Conservation (phyloP, 495 filamentous ascomycete genomes). For the Talaromyces ruber region DNA sequence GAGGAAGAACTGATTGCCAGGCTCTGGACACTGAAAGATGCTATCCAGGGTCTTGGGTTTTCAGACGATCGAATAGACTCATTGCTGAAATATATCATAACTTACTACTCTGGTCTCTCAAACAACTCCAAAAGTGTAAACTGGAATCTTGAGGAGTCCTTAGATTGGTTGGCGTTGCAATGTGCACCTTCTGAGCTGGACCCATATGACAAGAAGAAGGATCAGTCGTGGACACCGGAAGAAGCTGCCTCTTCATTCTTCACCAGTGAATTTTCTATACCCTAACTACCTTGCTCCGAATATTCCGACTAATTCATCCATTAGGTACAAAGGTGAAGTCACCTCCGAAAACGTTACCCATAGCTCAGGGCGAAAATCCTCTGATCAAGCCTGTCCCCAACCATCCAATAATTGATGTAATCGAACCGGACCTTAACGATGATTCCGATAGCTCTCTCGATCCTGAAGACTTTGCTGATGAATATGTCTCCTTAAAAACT, state of each 20-base stretch:
- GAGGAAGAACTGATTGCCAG: constrained; percentile 69
- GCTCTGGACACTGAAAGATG: constrained; percentile 72
- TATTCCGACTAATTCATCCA: not conserved
- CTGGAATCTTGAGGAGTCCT: constrained; percentile 78
- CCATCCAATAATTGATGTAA: constrained; percentile 17
- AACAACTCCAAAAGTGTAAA: constrained; percentile 51
- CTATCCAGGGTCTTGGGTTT: constrained; percentile 60
- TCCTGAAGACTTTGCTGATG: constrained; percentile 66
- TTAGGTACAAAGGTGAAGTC: not conserved
- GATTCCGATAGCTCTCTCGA: constrained; percentile 49
- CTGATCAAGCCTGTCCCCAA: constrained; percentile 19
- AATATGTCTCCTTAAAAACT: constrained; percentile 62
- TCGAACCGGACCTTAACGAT: constrained; percentile 14
- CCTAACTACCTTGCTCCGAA: not conserved
- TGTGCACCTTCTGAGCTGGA: constrained; percentile 59
- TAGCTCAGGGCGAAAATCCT: constrained; percentile 15
- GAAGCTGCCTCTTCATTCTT: constrained; percentile 36
- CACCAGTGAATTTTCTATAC: constrained; percentile 25
- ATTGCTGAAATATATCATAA: constrained; percentile 56
- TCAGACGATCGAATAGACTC: constrained; percentile 51
- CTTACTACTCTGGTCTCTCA: constrained; percentile 41
- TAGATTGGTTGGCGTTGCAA: constrained; percentile 79
- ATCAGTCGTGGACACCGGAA: constrained; percentile 23
- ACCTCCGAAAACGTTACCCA: not conserved
- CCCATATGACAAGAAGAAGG: constrained; percentile 48